Evolutionary conservation across 1,284 basidiomycete species (phyloP), one percentile per base, ranked within the genome.

Genomic region (Pyrrhoderma lamaoense): DNA sequence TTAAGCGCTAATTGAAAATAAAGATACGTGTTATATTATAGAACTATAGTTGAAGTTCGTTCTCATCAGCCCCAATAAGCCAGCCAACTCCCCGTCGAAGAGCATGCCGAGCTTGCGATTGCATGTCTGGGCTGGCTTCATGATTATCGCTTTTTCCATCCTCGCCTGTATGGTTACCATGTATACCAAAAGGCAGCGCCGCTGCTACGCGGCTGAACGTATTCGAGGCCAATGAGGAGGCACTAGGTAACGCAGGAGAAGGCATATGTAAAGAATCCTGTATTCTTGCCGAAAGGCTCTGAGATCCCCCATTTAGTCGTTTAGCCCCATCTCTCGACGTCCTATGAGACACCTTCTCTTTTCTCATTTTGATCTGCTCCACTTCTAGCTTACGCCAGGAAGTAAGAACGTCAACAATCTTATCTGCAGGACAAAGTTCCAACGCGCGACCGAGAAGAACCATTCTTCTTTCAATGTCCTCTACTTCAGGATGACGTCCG

Each of bases 81-180:
- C 89, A 93, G 7, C 89, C 89, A 46, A 93, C 85, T 11, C 89
- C 90, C 61, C 83, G 82, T 44, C 86, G 84, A 35, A 93, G 65
- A 16, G 79, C 85, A 36, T 82, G 77, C 42, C 78, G 79, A 8
- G 89, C 86, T 57, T 87, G 83, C 3, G 73, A 67, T 14, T 83
- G 81, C 19, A 89, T 80, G 51, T 87, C 82, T 14, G 76, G 77
- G 19, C 70, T 68, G 38, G 67, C 71, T 11, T 67, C 66, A 13
- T 63, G 66, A 52, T 74, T 73, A 60, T 39, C n/a, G 74, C 47
- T 65, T 62, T 45, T 64, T 62, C 21, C 64, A 64, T 65, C 38
- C 38, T 16, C 63, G 45, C 71, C 67, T 36, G 76, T 71, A 23
- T 72, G 73, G 19, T 40, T 16, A 5, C 75, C 72, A 8, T 72